phyloP scores from a whole-genome alignment of 768 basidiomycete species.

The Auriculariales sp. region DNA sequence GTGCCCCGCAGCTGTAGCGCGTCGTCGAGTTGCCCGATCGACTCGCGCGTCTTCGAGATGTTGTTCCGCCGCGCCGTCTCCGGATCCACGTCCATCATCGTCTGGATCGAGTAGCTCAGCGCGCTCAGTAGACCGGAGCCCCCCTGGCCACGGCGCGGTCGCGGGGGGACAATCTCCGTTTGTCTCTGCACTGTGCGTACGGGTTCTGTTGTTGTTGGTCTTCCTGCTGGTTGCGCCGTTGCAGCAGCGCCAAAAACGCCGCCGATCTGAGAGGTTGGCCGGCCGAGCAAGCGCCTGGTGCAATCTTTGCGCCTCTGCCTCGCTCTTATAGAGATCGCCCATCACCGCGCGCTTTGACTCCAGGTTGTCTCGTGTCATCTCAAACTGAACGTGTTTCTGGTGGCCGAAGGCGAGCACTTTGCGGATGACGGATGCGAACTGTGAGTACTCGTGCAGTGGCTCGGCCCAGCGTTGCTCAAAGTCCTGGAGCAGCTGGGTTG shows the following conservation, averaged over 20 bases:
- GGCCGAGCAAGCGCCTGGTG: slow-evolving; percentile 67
- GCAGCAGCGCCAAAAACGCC: slow-evolving; percentile 10
- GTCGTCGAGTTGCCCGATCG: slow-evolving; percentile 95
- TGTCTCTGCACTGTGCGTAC: too few relatives aligned
- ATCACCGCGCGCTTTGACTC: slow-evolving; percentile 74
- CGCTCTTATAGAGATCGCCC: slow-evolving; percentile 84
- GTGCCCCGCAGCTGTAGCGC: slow-evolving; percentile 84
- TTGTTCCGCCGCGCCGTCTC: slow-evolving; percentile 86
- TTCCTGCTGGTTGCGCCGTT: too few relatives aligned
- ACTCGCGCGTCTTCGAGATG: slow-evolving; percentile 88
- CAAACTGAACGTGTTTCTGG: slow-evolving; percentile 95
- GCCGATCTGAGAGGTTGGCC: slow-evolving; percentile 26
- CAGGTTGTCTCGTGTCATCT: slow-evolving; percentile 87
- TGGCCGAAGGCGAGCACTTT: slow-evolving; percentile 88
- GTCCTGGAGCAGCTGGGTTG: slow-evolving; percentile 83
- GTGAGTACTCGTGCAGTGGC: slow-evolving; percentile 87
- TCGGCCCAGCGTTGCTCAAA: slow-evolving; percentile 93
- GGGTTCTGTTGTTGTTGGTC: too few relatives aligned
- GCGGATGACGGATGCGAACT: slow-evolving; percentile 92
- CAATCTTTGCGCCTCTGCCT: slow-evolving; percentile 76
- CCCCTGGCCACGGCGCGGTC: slow-evolving; percentile 32
- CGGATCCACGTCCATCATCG: slow-evolving; percentile 98
- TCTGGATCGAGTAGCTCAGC: slow-evolving; percentile 85
- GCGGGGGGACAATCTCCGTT: slow-evolving; percentile 48
- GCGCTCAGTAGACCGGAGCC: slow-evolving; percentile 77